These are phyloP conservation scores for Suillus subalutaceus DNA, from an alignment of 768 basidiomycete species.

Conservation along the genomic window DNA sequence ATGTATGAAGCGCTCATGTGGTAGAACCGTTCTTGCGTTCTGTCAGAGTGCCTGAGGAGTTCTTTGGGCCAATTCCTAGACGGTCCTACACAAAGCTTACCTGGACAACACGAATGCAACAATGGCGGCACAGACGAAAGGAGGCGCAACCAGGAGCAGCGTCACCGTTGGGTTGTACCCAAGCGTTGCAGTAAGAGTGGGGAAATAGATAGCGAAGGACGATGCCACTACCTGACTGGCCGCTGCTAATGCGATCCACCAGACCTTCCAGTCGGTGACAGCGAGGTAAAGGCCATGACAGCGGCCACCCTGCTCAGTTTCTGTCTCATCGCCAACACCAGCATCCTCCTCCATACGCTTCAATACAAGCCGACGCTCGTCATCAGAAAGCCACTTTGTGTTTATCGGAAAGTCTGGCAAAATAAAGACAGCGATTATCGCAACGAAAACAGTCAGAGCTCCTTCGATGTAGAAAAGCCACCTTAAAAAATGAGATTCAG, in stretches of 20 bases:
- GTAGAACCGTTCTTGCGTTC: conserved; percentile 66
- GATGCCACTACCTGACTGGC: conserved; percentile 44
- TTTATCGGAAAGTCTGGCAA: conserved; percentile 51
- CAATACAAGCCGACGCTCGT: conserved; percentile 50
- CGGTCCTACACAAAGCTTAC: conserved; percentile 31
- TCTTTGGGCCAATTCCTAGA: neutral
- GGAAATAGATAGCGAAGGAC: conserved; percentile 81
- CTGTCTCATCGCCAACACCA: conserved; percentile 54
- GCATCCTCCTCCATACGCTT: conserved; percentile 66
- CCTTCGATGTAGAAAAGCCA: conserved; percentile 56
- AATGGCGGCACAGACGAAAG: conserved; percentile 64
- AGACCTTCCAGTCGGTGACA: conserved; percentile 78
- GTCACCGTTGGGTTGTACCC: conserved; percentile 65
- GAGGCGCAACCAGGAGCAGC: conserved; percentile 76
- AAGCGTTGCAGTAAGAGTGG: conserved; percentile 73
- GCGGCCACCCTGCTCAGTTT: conserved; percentile 43
- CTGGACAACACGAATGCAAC: conserved; percentile 54
- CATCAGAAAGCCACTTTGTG: conserved; percentile 38
- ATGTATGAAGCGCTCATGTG: conserved; percentile 60
- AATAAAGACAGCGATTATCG: conserved; percentile 46
- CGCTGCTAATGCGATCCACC: conserved; percentile 68
- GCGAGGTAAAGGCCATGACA: conserved; percentile 58
- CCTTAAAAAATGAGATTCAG: conserved; percentile 25
- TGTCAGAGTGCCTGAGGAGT: conserved; percentile 64
- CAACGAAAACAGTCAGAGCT: conserved; percentile 46